Evolutionary conservation across 2,329 filamentous ascomycete species (phyloP), one percentile per base, ranked within the genome.

Genomic region (Fulvia fulva): DNA sequence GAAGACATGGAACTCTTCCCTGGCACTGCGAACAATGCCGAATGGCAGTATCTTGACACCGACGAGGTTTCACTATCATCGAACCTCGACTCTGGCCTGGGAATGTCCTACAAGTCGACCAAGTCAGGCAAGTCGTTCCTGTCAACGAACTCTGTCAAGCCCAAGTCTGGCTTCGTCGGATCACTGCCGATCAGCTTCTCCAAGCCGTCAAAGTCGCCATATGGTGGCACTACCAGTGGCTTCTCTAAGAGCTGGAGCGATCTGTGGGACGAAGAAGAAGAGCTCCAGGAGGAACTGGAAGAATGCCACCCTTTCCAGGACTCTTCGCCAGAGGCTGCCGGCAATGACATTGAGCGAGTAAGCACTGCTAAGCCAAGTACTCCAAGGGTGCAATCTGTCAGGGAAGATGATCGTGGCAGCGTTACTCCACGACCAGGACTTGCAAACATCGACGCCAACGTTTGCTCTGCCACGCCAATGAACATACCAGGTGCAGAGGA

Each of bases 181-280:
- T 89, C 88, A 14, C 86, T 94, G 71, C 88, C 90, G 0, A 78
- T 81, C 85, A 62, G 71, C 78, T 68, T 73, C 65, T 67, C 66
- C 77, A 81, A 72, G 82, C 83, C 43, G 79, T 87, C 66, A 80
- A 84, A 55, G 61, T 84, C 59, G 53, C 65, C 67, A 12, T 70
- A 70, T 34, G 61, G 63, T 50, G 58, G 59, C 60, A 67, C 57
- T 55, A 50, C 47, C 8, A 41, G 16, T 41, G 80, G 83, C 50
- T 90, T 95, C 50, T 96, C 94, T 57, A 97, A 97, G 87, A 97
- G 94, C 80, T 99, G 94, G 94, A 96, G 92, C 70, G 94, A 99
- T 74, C 86, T 97, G 74, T 97, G 91, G 88, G 93, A 97, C 59
- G 93, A 97, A 74, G 93, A 97, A 55, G 91, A 94, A 69, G 74